A percentile compares a stretch with the other conserved stretches of the same genome.
phyloP scores from a whole-genome alignment of 768 basidiomycete genomes.

The Lactifluus volemus region DNA sequence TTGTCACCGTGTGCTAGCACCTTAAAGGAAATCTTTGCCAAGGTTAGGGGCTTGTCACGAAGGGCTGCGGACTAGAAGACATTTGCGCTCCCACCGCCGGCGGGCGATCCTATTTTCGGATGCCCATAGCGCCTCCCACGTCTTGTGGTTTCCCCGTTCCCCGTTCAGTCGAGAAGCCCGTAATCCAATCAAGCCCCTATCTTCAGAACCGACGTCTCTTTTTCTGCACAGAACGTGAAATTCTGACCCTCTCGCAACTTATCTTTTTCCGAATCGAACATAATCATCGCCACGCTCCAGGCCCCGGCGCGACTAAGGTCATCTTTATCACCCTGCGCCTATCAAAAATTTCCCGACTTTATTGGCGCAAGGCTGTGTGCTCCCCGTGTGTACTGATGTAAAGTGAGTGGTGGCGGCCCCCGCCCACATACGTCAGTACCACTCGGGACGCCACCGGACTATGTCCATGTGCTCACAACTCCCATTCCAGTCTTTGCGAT shows the following conservation, averaged over 20 bases:
- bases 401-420: neutral
- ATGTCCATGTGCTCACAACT: neutral
- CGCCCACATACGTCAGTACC: neutral
- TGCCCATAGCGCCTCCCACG: slow-evolving; percentile 2
- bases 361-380: neutral
- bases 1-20: neutral
- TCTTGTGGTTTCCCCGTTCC: slow-evolving; percentile 9
- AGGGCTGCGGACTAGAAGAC: slow-evolving; percentile 2
- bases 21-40: neutral
- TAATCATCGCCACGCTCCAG: neutral
- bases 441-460: slow-evolving; percentile 3
- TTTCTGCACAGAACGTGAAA: neutral
- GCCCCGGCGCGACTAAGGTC: neutral
- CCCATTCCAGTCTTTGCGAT: neutral
- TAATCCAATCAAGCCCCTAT: slow-evolving; percentile 18
- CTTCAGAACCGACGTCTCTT: slow-evolving; percentile 4
- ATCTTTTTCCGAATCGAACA: neutral
- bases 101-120: slow-evolving; percentile 1
- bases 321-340: neutral
- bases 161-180: slow-evolving; percentile 11
- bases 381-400: neutral
- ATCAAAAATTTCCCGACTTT: neutral
- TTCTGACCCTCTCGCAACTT: neutral
- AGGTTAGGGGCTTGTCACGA: neutral
- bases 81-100: neutral